Evolutionary conservation across 495 filamentous ascomycete species (phyloP).

Genomic region (Penicillium diatomitis): DNA sequence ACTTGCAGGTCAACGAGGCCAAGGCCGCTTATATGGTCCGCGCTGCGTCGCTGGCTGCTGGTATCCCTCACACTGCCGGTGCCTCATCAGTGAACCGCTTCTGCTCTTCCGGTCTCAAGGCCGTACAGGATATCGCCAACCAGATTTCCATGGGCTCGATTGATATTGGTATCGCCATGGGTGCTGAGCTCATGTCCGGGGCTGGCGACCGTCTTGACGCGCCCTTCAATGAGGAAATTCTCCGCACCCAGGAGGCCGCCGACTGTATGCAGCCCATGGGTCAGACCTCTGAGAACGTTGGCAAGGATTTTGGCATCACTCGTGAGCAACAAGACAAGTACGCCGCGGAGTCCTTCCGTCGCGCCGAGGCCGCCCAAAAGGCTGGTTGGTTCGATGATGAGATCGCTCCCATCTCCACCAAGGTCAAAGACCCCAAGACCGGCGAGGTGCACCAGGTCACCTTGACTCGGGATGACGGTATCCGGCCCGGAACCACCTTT

Average conservation of each 20-base stretch:
- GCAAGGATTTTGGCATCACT: conserved; percentile 74
- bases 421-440: conserved; percentile 71
- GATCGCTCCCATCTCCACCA: conserved; percentile 77
- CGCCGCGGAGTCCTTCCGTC: conserved; percentile 75
- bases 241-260: conserved; percentile 62
- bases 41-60: conserved; percentile 79
- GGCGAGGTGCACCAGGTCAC: conserved; percentile 70
- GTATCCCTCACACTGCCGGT: conserved; percentile 82
- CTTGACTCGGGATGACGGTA: conserved; percentile 77
- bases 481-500: conserved; percentile 79
- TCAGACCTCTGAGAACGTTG: conserved; percentile 96
- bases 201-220: conserved; percentile 56
- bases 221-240: conserved; percentile 71
- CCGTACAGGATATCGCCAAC: conserved; percentile 87
- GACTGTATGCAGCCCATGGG: conserved; percentile 97
- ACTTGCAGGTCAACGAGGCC: conserved; percentile 62
- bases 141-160: conserved; percentile 75
- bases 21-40: conserved; percentile 87
- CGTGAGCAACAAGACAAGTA: conserved; percentile 75
- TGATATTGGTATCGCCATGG: conserved; percentile 77
- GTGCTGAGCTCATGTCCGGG: conserved; percentile 78
- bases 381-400: conserved; percentile 91
- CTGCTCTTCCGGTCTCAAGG: conserved; percentile 93
- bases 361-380: conserved; percentile 87
- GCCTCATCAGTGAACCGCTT: conserved; percentile 85